phyloP scores from a whole-genome alignment of 2,329 filamentous ascomycete genomes.

The Trichoderma aggressivum region DNA sequence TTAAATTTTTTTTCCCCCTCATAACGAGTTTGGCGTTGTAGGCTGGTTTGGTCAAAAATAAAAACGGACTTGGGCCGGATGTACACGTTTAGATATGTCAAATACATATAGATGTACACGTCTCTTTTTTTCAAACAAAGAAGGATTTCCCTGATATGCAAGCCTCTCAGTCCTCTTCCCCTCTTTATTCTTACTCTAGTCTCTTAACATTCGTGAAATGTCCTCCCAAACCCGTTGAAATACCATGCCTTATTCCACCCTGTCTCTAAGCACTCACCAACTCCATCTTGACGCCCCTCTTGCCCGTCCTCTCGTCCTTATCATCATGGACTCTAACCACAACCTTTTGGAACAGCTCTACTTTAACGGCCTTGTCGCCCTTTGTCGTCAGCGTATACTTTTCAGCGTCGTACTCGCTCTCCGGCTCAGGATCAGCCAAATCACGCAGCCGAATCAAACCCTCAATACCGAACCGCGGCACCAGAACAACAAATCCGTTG shows the following conservation, averaged over 20 bases:
- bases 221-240: neutral
- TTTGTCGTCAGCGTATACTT: slow-evolving; percentile 69
- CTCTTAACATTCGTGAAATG: neutral
- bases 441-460: slow-evolving; percentile 83
- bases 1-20: slow-evolving; percentile 22
- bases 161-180: neutral
- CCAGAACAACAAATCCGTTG: slow-evolving; percentile 95
- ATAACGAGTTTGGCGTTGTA: slow-evolving; percentile 31
- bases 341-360: slow-evolving; percentile 92
- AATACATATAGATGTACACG: slow-evolving; percentile 20
- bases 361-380: slow-evolving; percentile 52
- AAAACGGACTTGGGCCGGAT: slow-evolving; percentile 22
- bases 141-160: neutral
- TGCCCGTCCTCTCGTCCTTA: slow-evolving; percentile 92
- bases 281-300: slow-evolving; percentile 82
- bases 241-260: neutral
- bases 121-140: neutral
- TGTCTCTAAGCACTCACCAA: slow-evolving; percentile 42
- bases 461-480: slow-evolving; percentile 94
- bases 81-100: slow-evolving; percentile 26
- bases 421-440: slow-evolving; percentile 72
- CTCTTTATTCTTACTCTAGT: neutral
- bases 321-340: slow-evolving; percentile 85
- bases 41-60: slow-evolving; percentile 30
- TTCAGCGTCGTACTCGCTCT: slow-evolving; percentile 80